Evolutionary conservation across 2,329 filamentous ascomycete genomes (phyloP).

Genomic region (Ophiocordyceps unilateralis): DNA sequence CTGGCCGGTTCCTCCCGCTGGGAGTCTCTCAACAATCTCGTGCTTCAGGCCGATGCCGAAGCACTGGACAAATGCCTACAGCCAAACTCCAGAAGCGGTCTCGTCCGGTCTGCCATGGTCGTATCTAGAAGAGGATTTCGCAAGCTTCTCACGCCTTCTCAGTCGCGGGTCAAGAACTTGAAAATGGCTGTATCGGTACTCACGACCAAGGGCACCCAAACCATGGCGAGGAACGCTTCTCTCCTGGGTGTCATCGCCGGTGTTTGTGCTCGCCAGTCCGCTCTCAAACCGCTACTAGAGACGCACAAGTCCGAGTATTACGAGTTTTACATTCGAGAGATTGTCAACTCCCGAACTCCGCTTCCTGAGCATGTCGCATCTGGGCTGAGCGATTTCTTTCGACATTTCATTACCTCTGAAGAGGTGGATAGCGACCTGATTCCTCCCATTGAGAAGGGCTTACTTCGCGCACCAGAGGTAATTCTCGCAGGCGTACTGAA

Average conservation of each 20-base stretch:
- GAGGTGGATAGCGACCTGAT: slow-evolving; percentile 63
- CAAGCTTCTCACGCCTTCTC: slow-evolving; percentile 44
- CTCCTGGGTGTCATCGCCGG: slow-evolving; percentile 77
- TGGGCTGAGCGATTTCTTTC: slow-evolving; percentile 70
- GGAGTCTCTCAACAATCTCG: slow-evolving; percentile 45
- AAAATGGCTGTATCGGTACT: slow-evolving; percentile 47
- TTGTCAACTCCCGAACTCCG: slow-evolving; percentile 59
- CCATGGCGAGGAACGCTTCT: slow-evolving; percentile 53
- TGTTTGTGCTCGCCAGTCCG: slow-evolving; percentile 57
- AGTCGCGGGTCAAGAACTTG: slow-evolving; percentile 41
- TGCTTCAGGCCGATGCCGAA: slow-evolving; percentile 53
- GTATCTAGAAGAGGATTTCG: slow-evolving; percentile 68
- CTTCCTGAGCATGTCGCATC: slow-evolving; percentile 56
- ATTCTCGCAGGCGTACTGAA: slow-evolving; percentile 65
- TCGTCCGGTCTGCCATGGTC: slow-evolving; percentile 58
- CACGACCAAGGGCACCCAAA: slow-evolving; percentile 46
- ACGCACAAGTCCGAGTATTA: slow-evolving; percentile 54
- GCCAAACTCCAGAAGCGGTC: slow-evolving; percentile 40
- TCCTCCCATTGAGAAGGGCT: slow-evolving; percentile 71
- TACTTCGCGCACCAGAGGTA: slow-evolving; percentile 80
- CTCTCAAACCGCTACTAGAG: slow-evolving; percentile 44
- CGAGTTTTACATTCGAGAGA: slow-evolving; percentile 69
- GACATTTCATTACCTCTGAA: slow-evolving; percentile 51
- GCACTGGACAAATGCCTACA: slow-evolving; percentile 64
- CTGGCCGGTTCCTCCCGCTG: slow-evolving; percentile 44